These are phyloP conservation scores for Spencermartinsiella europaea DNA, from an alignment of 805 yeast species.

Conservation along the genomic window DNA sequence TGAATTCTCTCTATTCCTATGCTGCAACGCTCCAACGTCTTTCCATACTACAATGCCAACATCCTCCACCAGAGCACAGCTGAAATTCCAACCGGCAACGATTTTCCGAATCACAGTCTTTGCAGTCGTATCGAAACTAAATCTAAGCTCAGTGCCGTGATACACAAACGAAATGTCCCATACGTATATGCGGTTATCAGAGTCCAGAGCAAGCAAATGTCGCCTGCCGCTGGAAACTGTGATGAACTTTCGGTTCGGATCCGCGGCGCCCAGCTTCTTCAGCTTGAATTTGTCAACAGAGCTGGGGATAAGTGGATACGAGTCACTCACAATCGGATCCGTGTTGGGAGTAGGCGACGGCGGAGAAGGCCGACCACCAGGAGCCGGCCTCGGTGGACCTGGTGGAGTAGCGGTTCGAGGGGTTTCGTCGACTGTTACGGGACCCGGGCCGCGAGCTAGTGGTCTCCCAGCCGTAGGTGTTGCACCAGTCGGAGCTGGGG, in stretches of 20 bases:
- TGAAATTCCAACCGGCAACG: constrained; percentile 64
- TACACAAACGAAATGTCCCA: constrained; percentile 46
- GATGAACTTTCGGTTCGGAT: constrained; percentile 30
- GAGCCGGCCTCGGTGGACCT: neutral
- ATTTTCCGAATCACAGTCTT: constrained; percentile 29
- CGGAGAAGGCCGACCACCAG: neutral
- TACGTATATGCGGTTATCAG: constrained; percentile 44
- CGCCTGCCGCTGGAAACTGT: constrained; percentile 58
- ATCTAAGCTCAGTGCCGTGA: constrained; percentile 15
- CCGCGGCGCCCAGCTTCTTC: constrained; percentile 3
- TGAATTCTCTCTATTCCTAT: constrained; percentile 17
- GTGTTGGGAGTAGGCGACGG: neutral
- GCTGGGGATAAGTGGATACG: constrained; percentile 2
- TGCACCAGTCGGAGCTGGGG: neutral
- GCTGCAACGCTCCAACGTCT: constrained; percentile 30
- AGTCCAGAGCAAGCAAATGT: constrained; percentile 58
- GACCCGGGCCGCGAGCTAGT: neutral
- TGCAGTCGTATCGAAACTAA: constrained; percentile 8
- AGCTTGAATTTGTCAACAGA: constrained; percentile 1
- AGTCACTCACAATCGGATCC: constrained; percentile 2
- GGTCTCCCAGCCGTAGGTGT: too few relatives aligned
- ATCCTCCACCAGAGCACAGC: constrained; percentile 43
- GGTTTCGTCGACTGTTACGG: neutral
- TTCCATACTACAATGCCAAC: constrained; percentile 61
- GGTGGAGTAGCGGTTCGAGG: neutral